Evolutionary conservation across 177 flowering plant species (phyloP), one percentile per base, ranked within the genome.

Genomic region (Vitis hybrid): DNA sequence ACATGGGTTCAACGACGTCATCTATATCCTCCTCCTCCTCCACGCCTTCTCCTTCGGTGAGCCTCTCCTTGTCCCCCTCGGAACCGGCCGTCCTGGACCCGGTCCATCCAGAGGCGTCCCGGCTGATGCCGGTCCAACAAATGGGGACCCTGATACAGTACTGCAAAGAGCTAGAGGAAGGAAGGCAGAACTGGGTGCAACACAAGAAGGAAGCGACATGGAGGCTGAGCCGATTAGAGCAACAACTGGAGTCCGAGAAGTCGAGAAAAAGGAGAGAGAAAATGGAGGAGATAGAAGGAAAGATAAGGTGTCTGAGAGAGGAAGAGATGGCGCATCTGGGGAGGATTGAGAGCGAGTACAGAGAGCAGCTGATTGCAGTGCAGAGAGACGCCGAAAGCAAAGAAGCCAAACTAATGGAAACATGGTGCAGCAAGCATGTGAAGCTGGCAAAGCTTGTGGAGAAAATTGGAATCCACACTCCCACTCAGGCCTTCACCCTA

Each of bases 161-260:
- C 69, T 75, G 82, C 13, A 81, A 62, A 54, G 89, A 83, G 72
- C 59, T 85, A 59, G 89, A 85, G 62, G 87, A 85, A 52, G 85
- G 82, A 9, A 60, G 70, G 59, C 75, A 68, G 33, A 70, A 19
- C 63, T 85, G 85, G 87, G 53, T 79, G 63, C 82, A 71, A 53
- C 89, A 86, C 19, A 83, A 81, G 74, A 86, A 84, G 79, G 87
- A 86, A 61, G 86, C 89, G 2, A 59, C 77, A 1, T 84, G 87
- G 89, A 69, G 89, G 75, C 60, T 86, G 75, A 82, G 79, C 38
- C 71, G 89, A 78, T 13, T 86, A 62, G 87, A 86, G 81, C 82
- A 75, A 73, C 89, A 86, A 74, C 64, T 86, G 71, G 86, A 82
- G 73, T 74, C 86, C 22, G 87, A 84, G 74, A 86, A 84, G 76